Evolutionary conservation across 2,329 filamentous ascomycete species (phyloP).

Genomic region (Botryotinia globosa): DNA sequence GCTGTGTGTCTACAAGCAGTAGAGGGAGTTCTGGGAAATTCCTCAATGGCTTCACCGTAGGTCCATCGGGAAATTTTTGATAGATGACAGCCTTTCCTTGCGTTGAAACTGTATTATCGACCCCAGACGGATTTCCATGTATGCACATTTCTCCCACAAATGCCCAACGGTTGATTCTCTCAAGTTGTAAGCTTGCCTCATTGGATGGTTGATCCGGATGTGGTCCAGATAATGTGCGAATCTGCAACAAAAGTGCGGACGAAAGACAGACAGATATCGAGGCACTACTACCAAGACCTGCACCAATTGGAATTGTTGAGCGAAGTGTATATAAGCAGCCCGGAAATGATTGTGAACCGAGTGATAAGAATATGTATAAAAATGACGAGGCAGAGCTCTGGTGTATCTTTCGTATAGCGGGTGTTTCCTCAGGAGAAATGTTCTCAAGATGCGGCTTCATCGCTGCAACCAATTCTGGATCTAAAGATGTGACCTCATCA

Average conservation of each 20-base stretch:
- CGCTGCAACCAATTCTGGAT: slow-evolving; percentile 75
- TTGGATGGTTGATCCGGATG: slow-evolving; percentile 86
- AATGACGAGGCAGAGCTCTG: slow-evolving; percentile 79
- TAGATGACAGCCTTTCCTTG: slow-evolving; percentile 95
- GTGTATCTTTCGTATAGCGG: slow-evolving; percentile 79
- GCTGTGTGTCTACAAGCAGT: slow-evolving; percentile 83
- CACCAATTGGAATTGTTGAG: slow-evolving; percentile 89
- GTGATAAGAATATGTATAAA: slow-evolving; percentile 86
- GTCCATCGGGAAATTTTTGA: slow-evolving; percentile 71
- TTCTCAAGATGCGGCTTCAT: slow-evolving; percentile 74
- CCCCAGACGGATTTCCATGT: slow-evolving; percentile 92
- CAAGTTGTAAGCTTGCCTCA: slow-evolving; percentile 85
- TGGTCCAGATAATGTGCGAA: slow-evolving; percentile 82
- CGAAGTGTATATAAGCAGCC: slow-evolving; percentile 87
- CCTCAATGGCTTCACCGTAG: slow-evolving; percentile 71
- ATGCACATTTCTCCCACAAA: slow-evolving; percentile 98
- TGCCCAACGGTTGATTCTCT: slow-evolving; percentile 96
- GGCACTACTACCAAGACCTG: slow-evolving; percentile 89
- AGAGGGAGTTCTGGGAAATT: slow-evolving; percentile 91
- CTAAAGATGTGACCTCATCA: slow-evolving; percentile 78
- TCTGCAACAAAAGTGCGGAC: slow-evolving; percentile 79
- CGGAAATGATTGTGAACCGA: slow-evolving; percentile 75
- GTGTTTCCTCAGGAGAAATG: slow-evolving; percentile 65
- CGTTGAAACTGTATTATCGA: slow-evolving; percentile 94
- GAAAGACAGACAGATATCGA: slow-evolving; percentile 88